Percentiles rank a stretch among this genome's conserved stretches.
Conservation (phyloP, 495 filamentous ascomycete species). For the Aspergillus incahuasiensis region DNA sequence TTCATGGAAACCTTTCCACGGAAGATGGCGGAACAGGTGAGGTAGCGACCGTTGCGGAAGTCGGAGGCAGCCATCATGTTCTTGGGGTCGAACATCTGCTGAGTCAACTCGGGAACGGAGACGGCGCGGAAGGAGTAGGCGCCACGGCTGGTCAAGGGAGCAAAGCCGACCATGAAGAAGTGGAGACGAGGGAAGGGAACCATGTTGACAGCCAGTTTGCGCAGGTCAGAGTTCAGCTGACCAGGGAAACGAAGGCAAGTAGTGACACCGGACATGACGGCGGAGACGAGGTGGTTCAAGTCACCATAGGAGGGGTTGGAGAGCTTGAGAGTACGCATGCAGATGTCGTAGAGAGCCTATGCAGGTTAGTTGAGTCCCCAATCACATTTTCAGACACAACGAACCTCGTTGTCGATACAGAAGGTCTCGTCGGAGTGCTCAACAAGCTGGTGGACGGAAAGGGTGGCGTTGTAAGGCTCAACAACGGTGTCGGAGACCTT, state of each 20-base stretch:
- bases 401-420: constrained; percentile 99
- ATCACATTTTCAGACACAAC: constrained; percentile 9
- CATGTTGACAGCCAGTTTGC: constrained; percentile 99
- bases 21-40: constrained; percentile 99
- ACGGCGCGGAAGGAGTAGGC: constrained; percentile 94
- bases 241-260: constrained; percentile 98
- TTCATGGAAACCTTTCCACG: constrained; percentile 99
- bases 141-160: constrained; percentile 94
- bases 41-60: constrained; percentile 99
- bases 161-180: constrained; percentile 99
- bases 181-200: constrained; percentile 99
- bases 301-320: constrained; percentile 98
- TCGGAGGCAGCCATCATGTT: constrained; percentile 99
- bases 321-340: constrained; percentile 99
- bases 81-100: constrained; percentile 99
- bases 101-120: constrained; percentile 95
- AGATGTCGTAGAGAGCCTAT: constrained; percentile 97
- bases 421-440: constrained; percentile 99
- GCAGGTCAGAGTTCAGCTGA: constrained; percentile 99
- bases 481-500: constrained; percentile 99
- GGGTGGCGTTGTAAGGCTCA: constrained; percentile 99
- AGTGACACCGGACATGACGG: constrained; percentile 99
- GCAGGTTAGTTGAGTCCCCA: constrained; percentile 5
- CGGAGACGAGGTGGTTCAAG: constrained; percentile 98
- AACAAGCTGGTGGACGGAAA: constrained; percentile 98